Percentiles rank a stretch among this genome's conserved stretches.
These are phyloP conservation scores for Scenedesmus sp. DNA, from an alignment of 163 green algal species.

Conservation along the genomic window DNA sequence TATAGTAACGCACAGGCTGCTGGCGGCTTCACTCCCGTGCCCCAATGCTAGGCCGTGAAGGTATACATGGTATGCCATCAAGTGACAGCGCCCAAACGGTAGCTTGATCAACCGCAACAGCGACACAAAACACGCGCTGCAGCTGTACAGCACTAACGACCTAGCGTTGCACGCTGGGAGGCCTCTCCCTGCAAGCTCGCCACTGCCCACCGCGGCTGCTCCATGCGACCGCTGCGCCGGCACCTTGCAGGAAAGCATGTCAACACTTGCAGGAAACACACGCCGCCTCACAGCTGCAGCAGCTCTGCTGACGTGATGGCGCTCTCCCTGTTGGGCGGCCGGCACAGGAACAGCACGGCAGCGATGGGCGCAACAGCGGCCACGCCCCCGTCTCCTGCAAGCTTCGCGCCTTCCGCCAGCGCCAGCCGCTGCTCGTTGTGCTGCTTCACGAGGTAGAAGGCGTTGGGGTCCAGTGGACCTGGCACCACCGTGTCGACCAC, in stretches of 20 bases:
- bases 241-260: background rate
- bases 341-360: slow-evolving; percentile 49
- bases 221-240: too few relatives aligned
- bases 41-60: too few relatives aligned
- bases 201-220: too few relatives aligned
- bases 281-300: slow-evolving; percentile 52
- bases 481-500: slow-evolving; percentile 66
- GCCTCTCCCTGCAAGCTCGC: too few relatives aligned
- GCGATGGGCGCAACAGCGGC: slow-evolving; percentile 4
- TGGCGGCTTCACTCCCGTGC: too few relatives aligned
- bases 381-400: background rate
- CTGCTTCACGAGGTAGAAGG: slow-evolving; percentile 39
- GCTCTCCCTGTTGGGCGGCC: slow-evolving; percentile 53
- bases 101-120: too few relatives aligned
- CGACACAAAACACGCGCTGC: too few relatives aligned
- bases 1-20: too few relatives aligned
- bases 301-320: slow-evolving; percentile 35
- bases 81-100: too few relatives aligned
- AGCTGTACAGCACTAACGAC: too few relatives aligned
- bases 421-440: background rate
- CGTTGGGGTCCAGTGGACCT: slow-evolving; percentile 21
- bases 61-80: too few relatives aligned
- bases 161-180: too few relatives aligned
- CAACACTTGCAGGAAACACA: background rate
- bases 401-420: slow-evolving; percentile 16